These are phyloP conservation scores for Chenopodium album DNA, from an alignment of 148 eudicot species.

Conservation along the genomic window DNA sequence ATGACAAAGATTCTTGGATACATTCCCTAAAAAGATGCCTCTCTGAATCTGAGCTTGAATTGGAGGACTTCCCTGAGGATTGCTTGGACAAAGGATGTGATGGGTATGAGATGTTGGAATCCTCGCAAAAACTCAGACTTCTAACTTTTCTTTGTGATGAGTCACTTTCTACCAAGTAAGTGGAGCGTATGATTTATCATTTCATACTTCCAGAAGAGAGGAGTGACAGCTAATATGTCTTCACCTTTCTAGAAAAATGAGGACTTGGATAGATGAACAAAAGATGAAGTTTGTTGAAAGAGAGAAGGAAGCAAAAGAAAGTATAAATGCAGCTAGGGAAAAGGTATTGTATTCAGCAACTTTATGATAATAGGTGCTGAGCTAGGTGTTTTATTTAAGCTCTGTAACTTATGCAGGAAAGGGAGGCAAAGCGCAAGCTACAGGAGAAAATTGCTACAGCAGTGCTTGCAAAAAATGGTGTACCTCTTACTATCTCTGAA, in stretches of 20 bases:
- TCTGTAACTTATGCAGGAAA: constrained; percentile 48
- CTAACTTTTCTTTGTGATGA: constrained; percentile 79
- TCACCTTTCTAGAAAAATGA: constrained; percentile 46
- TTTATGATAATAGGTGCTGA: neutral
- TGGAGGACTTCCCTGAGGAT: constrained; percentile 42
- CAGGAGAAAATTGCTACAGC: constrained; percentile 61
- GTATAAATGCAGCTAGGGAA: constrained; percentile 52
- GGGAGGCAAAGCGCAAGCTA: constrained; percentile 50
- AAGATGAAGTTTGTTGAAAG: constrained; percentile 41
- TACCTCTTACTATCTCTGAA: constrained; percentile 60
- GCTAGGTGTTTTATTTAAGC: neutral
- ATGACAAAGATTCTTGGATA: constrained; percentile 55
- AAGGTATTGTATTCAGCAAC: constrained; percentile 47
- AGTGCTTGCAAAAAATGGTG: constrained; percentile 50
- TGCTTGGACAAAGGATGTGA: constrained; percentile 46
- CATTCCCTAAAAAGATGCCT: constrained; percentile 44
- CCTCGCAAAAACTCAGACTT: constrained; percentile 66
- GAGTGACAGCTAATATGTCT: neutral
- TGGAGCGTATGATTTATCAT: constrained; percentile 7
- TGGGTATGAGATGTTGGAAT: constrained; percentile 55
- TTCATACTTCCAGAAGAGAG: neutral
- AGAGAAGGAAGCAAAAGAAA: constrained; percentile 65
- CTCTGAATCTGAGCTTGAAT: constrained; percentile 37
- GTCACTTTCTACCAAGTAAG: constrained; percentile 71
- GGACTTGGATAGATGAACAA: constrained; percentile 71